Conservation (phyloP, 1,284 basidiomycete species). For the Tetrapyrgos nigripes region DNA sequence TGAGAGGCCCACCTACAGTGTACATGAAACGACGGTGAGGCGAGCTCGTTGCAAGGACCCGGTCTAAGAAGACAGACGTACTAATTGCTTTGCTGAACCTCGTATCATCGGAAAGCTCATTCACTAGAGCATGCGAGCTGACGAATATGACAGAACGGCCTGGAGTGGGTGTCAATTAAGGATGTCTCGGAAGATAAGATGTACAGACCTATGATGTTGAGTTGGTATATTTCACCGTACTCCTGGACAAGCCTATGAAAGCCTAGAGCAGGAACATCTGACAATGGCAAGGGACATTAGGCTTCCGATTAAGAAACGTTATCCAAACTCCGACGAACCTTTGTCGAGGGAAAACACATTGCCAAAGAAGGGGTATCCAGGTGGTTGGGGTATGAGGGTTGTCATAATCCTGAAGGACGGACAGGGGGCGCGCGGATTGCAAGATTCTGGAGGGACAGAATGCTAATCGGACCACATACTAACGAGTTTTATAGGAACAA, state of each 20-base stretch:
- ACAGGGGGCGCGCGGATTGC: neutral
- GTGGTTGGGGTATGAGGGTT: conserved; percentile 40
- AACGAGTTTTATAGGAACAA: too few relatives aligned
- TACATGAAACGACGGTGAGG: neutral
- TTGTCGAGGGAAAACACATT: neutral
- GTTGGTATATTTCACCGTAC: neutral
- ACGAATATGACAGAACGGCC: neutral
- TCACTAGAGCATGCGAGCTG: neutral
- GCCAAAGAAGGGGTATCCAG: conserved; percentile 20
- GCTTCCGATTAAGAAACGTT: neutral
- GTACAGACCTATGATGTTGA: neutral
- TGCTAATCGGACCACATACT: too few relatives aligned
- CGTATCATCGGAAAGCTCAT: neutral
- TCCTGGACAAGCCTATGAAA: neutral
- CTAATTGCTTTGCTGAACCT: neutral
- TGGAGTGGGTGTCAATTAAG: neutral
- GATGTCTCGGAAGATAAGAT: neutral
- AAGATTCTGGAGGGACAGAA: too few relatives aligned
- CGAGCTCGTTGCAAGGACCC: too few relatives aligned
- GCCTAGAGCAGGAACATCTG: neutral
- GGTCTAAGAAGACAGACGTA: neutral
- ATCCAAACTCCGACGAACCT: neutral
- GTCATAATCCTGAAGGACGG: conserved; percentile 19
- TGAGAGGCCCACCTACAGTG: neutral
- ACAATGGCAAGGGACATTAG: neutral